phyloP scores from a whole-genome alignment of 1,284 basidiomycete species.

The Serendipita sp. region DNA sequence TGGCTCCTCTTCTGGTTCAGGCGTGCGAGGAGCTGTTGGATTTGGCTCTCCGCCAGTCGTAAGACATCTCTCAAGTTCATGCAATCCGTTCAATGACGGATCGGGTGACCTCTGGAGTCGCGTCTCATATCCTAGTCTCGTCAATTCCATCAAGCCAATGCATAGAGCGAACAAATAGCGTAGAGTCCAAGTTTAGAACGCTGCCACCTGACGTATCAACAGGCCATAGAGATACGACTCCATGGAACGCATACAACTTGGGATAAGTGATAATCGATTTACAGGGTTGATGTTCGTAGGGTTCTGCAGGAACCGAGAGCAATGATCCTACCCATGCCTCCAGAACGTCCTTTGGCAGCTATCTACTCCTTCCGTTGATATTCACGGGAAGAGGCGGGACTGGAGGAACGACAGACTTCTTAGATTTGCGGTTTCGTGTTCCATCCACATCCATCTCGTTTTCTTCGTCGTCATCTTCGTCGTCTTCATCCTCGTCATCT shows the following conservation, averaged over 20 bases:
- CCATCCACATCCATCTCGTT: conserved; percentile 17
- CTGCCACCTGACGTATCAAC: neutral
- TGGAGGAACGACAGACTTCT: neutral
- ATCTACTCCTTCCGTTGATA: neutral
- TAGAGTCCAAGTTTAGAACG: neutral
- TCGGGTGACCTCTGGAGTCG: neutral
- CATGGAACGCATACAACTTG: neutral
- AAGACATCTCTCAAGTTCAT: neutral
- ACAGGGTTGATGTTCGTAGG: neutral
- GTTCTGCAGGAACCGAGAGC: too few relatives aligned
- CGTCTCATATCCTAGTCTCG: neutral
- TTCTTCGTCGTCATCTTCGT: conserved; percentile 17
- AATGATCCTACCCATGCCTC: neutral
- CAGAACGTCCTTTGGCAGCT: neutral
- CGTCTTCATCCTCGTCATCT: conserved; percentile 7
- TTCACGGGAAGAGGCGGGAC: neutral
- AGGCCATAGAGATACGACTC: neutral
- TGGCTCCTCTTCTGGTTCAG: neutral
- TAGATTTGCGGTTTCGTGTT: neutral
- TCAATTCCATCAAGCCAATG: neutral
- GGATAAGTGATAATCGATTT: neutral
- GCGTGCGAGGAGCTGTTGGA: neutral
- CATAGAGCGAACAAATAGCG: neutral
- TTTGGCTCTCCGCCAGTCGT: conserved; percentile 3
- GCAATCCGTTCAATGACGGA: neutral